These are phyloP conservation scores for Scleromitrula shiraiana DNA, from an alignment of 2,329 filamentous ascomycete genomes.

Conservation along the genomic window DNA sequence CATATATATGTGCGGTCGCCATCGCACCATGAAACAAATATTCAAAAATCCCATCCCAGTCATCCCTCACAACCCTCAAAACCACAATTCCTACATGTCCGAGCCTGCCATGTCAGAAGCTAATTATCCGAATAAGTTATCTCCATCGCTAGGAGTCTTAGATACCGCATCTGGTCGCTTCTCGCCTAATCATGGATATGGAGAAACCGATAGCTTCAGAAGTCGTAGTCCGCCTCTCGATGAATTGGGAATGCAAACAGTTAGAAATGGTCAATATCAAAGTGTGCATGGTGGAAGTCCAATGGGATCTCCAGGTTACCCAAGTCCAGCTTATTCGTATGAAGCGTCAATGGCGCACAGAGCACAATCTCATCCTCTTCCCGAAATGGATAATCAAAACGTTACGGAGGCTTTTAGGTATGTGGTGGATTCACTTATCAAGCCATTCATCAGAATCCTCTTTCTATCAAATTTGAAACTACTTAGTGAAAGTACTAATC, in stretches of 20 bases:
- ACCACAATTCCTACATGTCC: constrained; percentile 20
- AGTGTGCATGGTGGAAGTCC: constrained; percentile 4
- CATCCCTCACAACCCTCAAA: neutral
- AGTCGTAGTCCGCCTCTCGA: constrained; percentile 7
- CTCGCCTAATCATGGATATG: constrained; percentile 1
- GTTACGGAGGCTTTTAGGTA: constrained; percentile 6
- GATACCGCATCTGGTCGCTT: constrained; percentile 2
- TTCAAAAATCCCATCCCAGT: neutral
- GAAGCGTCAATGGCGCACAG: neutral
- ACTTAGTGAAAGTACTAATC: too few species aligned
- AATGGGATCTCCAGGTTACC: constrained; percentile 4
- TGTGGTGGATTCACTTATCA: neutral
- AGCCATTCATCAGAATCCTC: too few species aligned
- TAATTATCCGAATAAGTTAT: constrained; percentile 18
- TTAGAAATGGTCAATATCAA: constrained; percentile 8
- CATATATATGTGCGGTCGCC: constrained; percentile 38
- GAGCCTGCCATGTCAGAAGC: constrained; percentile 15
- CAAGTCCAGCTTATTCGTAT: neutral
- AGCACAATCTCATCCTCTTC: neutral
- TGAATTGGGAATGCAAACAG: constrained; percentile 4
- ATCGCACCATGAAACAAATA: constrained; percentile 13
- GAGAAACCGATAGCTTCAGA: constrained; percentile 7
- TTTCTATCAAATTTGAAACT: neutral
- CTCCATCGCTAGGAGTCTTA: neutral
- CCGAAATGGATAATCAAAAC: constrained; percentile 6